phyloP scores from a whole-genome alignment of 108 stramenopile species.

The Cylindrotheca closterium region DNA sequence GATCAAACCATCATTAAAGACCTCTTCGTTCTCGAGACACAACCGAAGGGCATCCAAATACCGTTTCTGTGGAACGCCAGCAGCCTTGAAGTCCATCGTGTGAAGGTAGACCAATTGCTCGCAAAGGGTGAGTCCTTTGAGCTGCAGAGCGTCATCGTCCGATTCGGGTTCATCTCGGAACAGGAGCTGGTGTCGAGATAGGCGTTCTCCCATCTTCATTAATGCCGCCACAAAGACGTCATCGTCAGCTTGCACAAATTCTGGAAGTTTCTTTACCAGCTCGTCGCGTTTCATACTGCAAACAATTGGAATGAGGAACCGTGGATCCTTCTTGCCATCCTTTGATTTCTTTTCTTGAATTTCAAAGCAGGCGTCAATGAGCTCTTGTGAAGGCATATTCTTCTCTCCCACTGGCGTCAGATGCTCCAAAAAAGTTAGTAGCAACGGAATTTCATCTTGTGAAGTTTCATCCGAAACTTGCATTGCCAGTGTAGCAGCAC shows the following conservation, averaged over 20 bases:
- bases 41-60: constrained; percentile 75
- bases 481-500: constrained; percentile 72
- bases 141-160: constrained; percentile 41
- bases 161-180: constrained; percentile 77
- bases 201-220: constrained; percentile 69
- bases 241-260: constrained; percentile 70
- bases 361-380: constrained; percentile 80
- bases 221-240: constrained; percentile 69
- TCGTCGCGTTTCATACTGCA: constrained; percentile 68
- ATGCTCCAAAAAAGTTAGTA: constrained; percentile 82
- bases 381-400: constrained; percentile 54
- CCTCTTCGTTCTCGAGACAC: constrained; percentile 76
- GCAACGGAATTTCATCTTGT: constrained; percentile 45
- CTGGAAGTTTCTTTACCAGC: constrained; percentile 55
- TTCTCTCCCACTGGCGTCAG: constrained; percentile 60
- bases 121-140: constrained; percentile 80
- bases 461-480: constrained; percentile 60
- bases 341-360: constrained; percentile 71
- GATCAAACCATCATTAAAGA: constrained; percentile 77
- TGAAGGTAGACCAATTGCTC: constrained; percentile 85
- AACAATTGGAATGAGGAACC: constrained; percentile 79
- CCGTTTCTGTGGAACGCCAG: constrained; percentile 75
- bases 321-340: constrained; percentile 64
- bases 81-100: constrained; percentile 73
- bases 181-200: constrained; percentile 64